A percentile compares a stretch with the other conserved stretches of the same genome.
phyloP scores from a whole-genome alignment of 1,284 basidiomycete species.

The Leccinum solheimii region DNA sequence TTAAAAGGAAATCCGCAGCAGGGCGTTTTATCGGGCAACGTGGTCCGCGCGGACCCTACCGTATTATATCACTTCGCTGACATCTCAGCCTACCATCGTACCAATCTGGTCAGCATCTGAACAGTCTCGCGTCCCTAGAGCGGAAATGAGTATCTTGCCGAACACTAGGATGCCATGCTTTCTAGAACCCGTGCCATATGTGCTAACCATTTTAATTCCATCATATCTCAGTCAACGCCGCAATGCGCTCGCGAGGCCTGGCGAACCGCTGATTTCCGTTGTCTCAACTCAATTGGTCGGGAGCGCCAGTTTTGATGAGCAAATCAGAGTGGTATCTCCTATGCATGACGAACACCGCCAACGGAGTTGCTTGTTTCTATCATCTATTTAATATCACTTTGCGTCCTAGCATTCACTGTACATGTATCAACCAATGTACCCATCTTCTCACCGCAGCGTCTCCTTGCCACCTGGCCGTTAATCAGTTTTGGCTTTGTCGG shows the following conservation, averaged over 20 bases:
- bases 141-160: background rate
- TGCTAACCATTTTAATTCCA: background rate
- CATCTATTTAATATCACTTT: background rate
- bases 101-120: background rate
- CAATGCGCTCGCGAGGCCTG: background rate
- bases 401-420: conserved; percentile 16
- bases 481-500: conserved; percentile 44
- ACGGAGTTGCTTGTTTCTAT: background rate
- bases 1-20: background rate
- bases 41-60: background rate
- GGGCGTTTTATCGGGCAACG: background rate
- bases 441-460: background rate
- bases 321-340: too few species aligned
- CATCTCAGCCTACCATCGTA: background rate
- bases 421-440: conserved; percentile 6
- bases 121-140: background rate
- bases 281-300: background rate
- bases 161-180: background rate
- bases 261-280: background rate
- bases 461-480: conserved; percentile 36
- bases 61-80: background rate
- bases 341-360: too few species aligned
- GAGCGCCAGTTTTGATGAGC: too few species aligned
- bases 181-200: background rate
- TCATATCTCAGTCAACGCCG: background rate